A percentile compares a stretch with the other conserved stretches of the same genome.
These are phyloP conservation scores for Coleophoma crateriformis DNA, from an alignment of 2,329 filamentous ascomycete genomes.

Conservation along the genomic window DNA sequence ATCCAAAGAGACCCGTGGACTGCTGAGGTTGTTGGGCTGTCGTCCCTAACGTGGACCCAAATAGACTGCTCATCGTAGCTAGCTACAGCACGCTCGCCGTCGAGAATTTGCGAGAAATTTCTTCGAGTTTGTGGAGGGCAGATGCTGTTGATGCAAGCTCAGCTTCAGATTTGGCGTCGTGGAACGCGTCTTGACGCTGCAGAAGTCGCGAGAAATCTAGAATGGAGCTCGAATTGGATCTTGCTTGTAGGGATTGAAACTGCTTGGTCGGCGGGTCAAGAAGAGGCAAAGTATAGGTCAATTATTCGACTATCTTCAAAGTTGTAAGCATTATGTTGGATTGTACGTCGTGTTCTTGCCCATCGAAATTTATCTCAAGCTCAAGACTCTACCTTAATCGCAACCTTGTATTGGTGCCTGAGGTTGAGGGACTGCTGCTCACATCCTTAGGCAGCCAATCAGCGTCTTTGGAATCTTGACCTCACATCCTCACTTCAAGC, in stretches of 20 bases:
- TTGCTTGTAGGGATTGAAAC: too few species aligned
- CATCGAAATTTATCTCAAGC: neutral
- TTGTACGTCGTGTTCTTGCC: too few species aligned
- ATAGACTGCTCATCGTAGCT: conserved; percentile 11
- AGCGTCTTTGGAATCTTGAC: conserved; percentile 12
- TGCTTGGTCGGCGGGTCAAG: too few species aligned
- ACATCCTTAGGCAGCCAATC: conserved; percentile 18
- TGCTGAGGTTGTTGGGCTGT: conserved; percentile 13
- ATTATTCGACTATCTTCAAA: too few species aligned
- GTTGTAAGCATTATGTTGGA: too few species aligned
- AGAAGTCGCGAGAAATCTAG: neutral
- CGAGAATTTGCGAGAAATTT: neutral
- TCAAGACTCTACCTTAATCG: neutral
- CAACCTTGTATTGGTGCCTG: too few species aligned
- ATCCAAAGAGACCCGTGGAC: conserved; percentile 17
- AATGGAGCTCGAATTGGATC: too few species aligned
- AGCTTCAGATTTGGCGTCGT: neutral
- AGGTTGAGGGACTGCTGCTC: neutral
- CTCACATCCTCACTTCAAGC: conserved; percentile 21
- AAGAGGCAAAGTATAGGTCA: too few species aligned
- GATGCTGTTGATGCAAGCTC: neutral
- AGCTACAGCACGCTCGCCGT: too few species aligned
- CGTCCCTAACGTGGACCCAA: conserved; percentile 12
- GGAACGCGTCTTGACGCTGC: neutral
- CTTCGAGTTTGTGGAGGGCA: neutral